A percentile compares a stretch with the other conserved stretches of the same genome.
Conservation (phyloP, 2,329 filamentous ascomycete genomes). For the Clonostachys sp. region DNA sequence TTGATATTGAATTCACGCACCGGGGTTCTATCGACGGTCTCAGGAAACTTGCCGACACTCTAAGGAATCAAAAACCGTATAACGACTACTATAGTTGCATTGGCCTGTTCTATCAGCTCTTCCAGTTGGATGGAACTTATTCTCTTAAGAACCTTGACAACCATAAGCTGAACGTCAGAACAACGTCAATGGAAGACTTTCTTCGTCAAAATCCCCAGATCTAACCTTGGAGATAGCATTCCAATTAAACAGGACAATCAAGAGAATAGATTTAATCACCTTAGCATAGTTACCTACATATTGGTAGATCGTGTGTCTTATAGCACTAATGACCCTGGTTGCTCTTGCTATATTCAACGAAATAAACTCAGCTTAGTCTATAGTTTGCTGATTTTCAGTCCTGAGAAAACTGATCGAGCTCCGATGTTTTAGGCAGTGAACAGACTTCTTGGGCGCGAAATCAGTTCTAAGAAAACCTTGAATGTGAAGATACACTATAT, state of each 20-base stretch:
- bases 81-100: constrained; percentile 1
- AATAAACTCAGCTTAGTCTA: no score
- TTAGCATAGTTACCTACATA: no score
- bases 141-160: neutral
- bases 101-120: constrained; percentile 2
- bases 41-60: neutral
- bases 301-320: no score
- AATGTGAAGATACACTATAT: no score
- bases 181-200: constrained; percentile 2
- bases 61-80: neutral
- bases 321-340: no score
- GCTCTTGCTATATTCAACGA: no score
- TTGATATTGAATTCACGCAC: neutral
- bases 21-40: neutral
- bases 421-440: no score
- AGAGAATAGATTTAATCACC: no score
- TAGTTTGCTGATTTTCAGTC: no score
- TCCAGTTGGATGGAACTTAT: constrained; percentile 1
- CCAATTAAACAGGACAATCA: neutral
- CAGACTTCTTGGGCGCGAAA: no score
- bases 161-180: constrained; percentile 1
- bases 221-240: neutral
- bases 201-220: neutral
- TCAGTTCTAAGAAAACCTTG: no score
- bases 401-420: no score